Base-by-base conservation (phyloP, 106 monocot genomes). In the Vanilla planifolia region DNA sequence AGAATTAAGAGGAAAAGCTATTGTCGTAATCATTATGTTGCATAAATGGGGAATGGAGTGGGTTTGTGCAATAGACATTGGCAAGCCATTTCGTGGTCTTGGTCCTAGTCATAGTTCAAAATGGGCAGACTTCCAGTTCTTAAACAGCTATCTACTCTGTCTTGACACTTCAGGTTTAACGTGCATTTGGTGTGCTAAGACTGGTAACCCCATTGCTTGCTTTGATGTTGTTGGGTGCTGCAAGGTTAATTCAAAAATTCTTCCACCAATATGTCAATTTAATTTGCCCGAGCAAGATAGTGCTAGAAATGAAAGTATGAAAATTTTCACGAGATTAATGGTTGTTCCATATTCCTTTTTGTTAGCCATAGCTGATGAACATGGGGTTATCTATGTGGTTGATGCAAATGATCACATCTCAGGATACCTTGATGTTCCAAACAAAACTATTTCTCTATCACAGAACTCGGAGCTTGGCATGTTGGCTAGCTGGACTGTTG, bases 71-170 rank as follows among this genome's bases (percentile, higher is more conserved):
- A 71, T 76, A 59, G 59, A 96, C 44, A 75, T 84, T 26, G 63
- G 74, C 17, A 64, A 50, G 58, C 59, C 55, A 13, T 67, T 60
- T 75, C 51, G 50, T 66, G 62, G 53, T 57, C 35, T 64, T 32
- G 65, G 50, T 43, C 59, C 51, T 32, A 50, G 50, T 43, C 59
- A 45, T 32, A 50, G 65, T 68, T 36, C 37, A 43, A 67, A 79
- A 64, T 96, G 91, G 96, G 81, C 58, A 50, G 96, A 96, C 61
- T 87, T 85, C 47, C 86, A 88, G 39, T 76, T 96, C 51, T 69
- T 71, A 26, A 72, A 79, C 2, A 60, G 77, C 33, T 79, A 87
- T 70, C 87, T 96, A 67, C 59, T 85, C 35, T 84, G 84, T 50
- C 96, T 96, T 39, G 65, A 33, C 50, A 40, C 71, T 42, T 79